Base-by-base conservation (phyloP, 2,329 filamentous ascomycete genomes). In the Escovopsis weberi region DNA sequence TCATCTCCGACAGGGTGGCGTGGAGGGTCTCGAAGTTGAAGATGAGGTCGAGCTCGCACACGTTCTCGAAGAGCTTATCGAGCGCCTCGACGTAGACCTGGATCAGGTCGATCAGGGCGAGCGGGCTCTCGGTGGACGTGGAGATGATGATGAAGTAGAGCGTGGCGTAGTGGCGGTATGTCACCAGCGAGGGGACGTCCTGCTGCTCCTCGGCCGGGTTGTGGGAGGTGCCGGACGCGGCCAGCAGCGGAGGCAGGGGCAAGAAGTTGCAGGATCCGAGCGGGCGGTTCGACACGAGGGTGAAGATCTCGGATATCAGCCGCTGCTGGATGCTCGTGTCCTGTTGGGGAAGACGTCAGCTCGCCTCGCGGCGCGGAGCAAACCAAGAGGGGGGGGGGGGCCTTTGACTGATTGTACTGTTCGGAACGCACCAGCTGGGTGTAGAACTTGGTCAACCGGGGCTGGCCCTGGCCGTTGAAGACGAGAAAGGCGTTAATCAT, bases 401-500 rank as follows among this genome's bases (percentile, higher is more conserved):
- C 37, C n/a, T n/a, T n/a, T n/a, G n/a, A n/a, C n/a, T n/a, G n/a
- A n/a, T n/a, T n/a, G n/a, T n/a, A 26, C 10, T 6, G 12, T 19
- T n/a, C 42, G 38, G 30, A 42, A 45, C 55, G 54, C 51, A 94
- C 89, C 51, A 98, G 78, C 61, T 96, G 89, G 2, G 89, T 95
- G 62, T 98, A 98, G 71, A 98, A 98, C 58, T 96, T 96, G 54
- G 89, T 96, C 60, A 98, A 74, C 43, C 91, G 82, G 33, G 91
- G 89, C 65, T 98, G 89, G 50, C 91, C 91, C 55, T 89, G 86
- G 68, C 94, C 94, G 59, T 98, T 98, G 72, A 98, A 98, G 60
- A 98, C 89, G 51, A 98, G 73, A 48, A 98, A 89, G 30, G 93
- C 91, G 71, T 94, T 98, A 64, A 98, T 96, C 91, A 98, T 98